A percentile compares a stretch with the other conserved stretches of the same genome.
These are phyloP conservation scores for Retiboletus flavoniger DNA, from an alignment of 1,284 basidiomycete species.

Conservation along the genomic window DNA sequence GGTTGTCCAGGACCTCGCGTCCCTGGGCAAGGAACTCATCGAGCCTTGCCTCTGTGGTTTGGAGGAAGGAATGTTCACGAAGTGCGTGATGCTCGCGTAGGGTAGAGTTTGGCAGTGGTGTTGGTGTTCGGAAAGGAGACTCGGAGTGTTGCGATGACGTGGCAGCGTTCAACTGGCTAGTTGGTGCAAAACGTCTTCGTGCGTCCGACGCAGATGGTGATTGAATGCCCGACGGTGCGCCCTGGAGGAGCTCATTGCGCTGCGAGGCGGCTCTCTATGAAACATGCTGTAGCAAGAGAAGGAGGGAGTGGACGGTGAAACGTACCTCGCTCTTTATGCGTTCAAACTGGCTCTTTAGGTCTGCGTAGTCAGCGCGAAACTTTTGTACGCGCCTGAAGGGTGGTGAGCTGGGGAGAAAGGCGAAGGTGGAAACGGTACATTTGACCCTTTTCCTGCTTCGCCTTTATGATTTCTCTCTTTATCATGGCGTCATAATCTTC, in stretches of 20 bases:
- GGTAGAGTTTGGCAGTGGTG: slow-evolving; percentile 52
- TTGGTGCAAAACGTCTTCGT: slow-evolving; percentile 57
- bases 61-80: slow-evolving; percentile 83
- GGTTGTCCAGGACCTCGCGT: slow-evolving; percentile 82
- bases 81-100: slow-evolving; percentile 76
- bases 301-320: background rate
- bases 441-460: slow-evolving; percentile 92
- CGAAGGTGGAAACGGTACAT: slow-evolving; percentile 54
- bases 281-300: background rate
- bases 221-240: slow-evolving; percentile 46
- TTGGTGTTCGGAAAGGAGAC: slow-evolving; percentile 69
- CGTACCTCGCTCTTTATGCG: slow-evolving; percentile 54
- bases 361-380: slow-evolving; percentile 73
- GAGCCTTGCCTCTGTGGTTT: slow-evolving; percentile 74
- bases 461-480: slow-evolving; percentile 89
- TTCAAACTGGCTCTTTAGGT: slow-evolving; percentile 72
- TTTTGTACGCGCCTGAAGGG: slow-evolving; percentile 73
- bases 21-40: slow-evolving; percentile 92
- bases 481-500: slow-evolving; percentile 97
- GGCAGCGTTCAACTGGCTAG: slow-evolving; percentile 26
- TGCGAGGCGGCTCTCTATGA: slow-evolving; percentile 55
- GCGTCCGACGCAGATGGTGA: slow-evolving; percentile 51
- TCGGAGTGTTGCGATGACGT: slow-evolving; percentile 55
- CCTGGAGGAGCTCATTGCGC: slow-evolving; percentile 59
- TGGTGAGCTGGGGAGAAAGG: slow-evolving; percentile 3